Base-by-base conservation (phyloP, 2,329 filamentous ascomycete species). In the Colletotrichum sp. region DNA sequence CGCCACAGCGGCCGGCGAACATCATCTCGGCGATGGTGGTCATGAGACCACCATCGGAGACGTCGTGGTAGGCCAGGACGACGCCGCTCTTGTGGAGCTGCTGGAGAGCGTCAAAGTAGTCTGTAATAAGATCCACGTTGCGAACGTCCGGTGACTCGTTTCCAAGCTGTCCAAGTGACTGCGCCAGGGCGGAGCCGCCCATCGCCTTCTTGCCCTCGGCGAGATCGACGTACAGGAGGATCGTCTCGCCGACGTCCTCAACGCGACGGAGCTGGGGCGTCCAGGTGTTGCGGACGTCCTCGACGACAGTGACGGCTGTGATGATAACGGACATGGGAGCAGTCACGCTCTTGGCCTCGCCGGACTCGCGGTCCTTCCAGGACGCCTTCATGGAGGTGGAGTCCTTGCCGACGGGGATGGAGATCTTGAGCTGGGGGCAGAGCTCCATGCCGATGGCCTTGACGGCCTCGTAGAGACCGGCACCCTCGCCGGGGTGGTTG, bases 311-410 rank as follows among this genome's bases (percentile, higher is more conserved):
- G 81, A 98, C 98, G 2, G 97, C 95, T 7, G 97, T 96, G 79
- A 98, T 96, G 71, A 98, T 93, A 7, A 98, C 90, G 1, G 96
- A 98, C 79, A 98, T 91, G 2, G 97, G 97, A 6, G 97, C 95
- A 48, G 95, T 98, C 65, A 98, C 96, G 78, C 96, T 96, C 86
- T 94, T 97, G 16, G 90, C 86, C 76, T 94, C 89, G 21, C 91
- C 90, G 34, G 88, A 91, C 72, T 90, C 87, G 76, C 88, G 87
- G 78, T 96, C 94, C 81, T 92, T 94, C 97, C 97, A 98, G 71
- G 95, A 95, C 81, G 97, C 96, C 89, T 98, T 98, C 97, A 99
- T 98, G 4, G 96, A 98, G 85, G 97, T 98, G 0, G 96, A 98
- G 84, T 99, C 97, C 86, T 99, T 98, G 71, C 97, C 97, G 10